These are phyloP conservation scores for Nicotiana tomentosiformis DNA, from an alignment of 257 asterid species.

Conservation along the genomic window DNA sequence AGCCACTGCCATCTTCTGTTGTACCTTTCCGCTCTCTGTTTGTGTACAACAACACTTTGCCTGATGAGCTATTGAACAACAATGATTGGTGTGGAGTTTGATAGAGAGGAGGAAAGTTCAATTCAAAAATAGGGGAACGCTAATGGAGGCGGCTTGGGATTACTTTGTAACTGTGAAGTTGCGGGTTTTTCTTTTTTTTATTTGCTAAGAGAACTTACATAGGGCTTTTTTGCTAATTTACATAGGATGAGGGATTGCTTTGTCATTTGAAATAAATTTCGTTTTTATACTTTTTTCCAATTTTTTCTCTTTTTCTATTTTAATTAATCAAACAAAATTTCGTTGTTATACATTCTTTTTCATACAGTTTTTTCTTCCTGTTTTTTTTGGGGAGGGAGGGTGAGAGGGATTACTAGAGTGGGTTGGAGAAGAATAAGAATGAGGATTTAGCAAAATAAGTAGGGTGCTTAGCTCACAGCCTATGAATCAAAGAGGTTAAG, in stretches of 20 bases:
- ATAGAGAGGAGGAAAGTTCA: background rate
- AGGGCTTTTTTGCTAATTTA: background rate
- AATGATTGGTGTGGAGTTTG: background rate
- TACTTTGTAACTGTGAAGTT: background rate
- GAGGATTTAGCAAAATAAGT: no score
- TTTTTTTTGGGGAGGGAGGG: no score
- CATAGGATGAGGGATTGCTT: background rate
- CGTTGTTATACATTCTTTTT: no score
- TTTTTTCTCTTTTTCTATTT: no score
- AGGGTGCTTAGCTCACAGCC: no score
- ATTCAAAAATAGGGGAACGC: background rate
- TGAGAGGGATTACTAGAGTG: no score
- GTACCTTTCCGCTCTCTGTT: background rate
- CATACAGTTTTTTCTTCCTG: no score
- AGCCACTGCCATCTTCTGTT: slow-evolving; percentile 41
- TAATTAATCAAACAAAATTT: no score
- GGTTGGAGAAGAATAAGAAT: no score
- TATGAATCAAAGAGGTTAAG: no score
- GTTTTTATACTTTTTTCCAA: background rate
- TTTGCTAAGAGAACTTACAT: background rate
- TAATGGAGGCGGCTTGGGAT: background rate
- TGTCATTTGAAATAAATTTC: background rate
- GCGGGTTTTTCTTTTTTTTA: background rate
- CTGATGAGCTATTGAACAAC: background rate
- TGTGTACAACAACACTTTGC: background rate